A percentile compares a stretch with the other conserved stretches of the same genome.
Evolutionary conservation across 768 basidiomycete genomes (phyloP).

Genomic region (Boletales sp.): DNA sequence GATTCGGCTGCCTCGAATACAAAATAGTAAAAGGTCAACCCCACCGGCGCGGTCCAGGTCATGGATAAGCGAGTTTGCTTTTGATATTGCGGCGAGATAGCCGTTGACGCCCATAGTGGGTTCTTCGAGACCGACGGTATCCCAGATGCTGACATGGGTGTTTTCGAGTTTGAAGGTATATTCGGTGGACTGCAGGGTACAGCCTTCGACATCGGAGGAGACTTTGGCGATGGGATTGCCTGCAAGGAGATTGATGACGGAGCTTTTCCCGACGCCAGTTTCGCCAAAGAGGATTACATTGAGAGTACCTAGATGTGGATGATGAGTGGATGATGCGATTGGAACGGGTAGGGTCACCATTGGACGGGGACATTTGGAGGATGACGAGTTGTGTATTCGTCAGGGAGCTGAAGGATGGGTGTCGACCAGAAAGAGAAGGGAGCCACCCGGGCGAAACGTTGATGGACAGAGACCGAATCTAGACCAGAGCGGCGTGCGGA

Average conservation of each 20-base stretch:
- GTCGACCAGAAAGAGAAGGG: conserved; percentile 4
- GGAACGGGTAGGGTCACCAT: conserved; percentile 10
- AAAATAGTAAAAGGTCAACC: conserved; percentile 36
- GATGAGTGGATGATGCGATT: background rate
- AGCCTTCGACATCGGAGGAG: conserved; percentile 31
- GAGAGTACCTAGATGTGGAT: conserved; percentile 9
- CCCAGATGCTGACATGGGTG: conserved; percentile 22
- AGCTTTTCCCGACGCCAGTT: conserved; percentile 39
- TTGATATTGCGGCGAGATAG: conserved; percentile 27
- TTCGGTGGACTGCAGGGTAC: conserved; percentile 30
- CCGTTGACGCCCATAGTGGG: conserved; percentile 26
- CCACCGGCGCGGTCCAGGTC: conserved; percentile 23
- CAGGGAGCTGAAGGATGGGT: conserved; percentile 1
- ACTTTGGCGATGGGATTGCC: conserved; percentile 25
- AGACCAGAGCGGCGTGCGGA: conserved; percentile 8
- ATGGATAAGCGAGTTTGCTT: conserved; percentile 25
- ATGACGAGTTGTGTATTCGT: conserved; percentile 6
- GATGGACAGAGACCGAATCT: conserved; percentile 6
- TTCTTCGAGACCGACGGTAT: conserved; percentile 30
- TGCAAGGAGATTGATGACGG: conserved; percentile 42
- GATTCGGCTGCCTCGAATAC: conserved; percentile 33
- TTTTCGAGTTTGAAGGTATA: conserved; percentile 18
- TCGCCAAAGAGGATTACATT: conserved; percentile 32
- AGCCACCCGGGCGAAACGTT: conserved; percentile 1
- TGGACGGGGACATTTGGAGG: conserved; percentile 15